Evolutionary conservation across 139 green algal genomes (phyloP), one percentile per base, ranked within the genome.

Genomic region (Marvania coccoides): DNA sequence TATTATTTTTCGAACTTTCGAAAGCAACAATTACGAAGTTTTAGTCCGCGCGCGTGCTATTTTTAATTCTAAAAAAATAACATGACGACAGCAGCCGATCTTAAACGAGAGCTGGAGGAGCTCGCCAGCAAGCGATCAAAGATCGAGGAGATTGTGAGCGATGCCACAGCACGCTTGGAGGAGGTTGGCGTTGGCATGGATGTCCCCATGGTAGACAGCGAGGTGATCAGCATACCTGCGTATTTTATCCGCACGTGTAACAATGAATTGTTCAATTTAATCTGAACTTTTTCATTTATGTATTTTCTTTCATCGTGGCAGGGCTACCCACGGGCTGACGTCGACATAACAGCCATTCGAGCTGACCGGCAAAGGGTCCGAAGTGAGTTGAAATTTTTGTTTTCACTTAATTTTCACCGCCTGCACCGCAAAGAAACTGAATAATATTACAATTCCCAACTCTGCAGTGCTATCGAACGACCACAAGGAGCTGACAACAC

Each of bases 281-380:
- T 30, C 45, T 55, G 19, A 23, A n/a, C 14, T 66, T 1, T 54
- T 9, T 48, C 23, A 6, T 23, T 45, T 7, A 9, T 68, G 1
- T 38, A 3, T 69, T 24, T 38, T 63, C 29, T 8, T 3, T 9
- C 28, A 14, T 2, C 23, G 0, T 0, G 71, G 58, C 73, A 95
- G 89, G 88, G 89, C 23, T 95, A 83, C 39, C 88, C 88, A 0
- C 57, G 88, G 1, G 59, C 72, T 26, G 87, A 96, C 68, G 81
- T 96, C 0, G 87, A 95, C 57, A 59, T 95, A 14, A 23, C 59
- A 5, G 58, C 69, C 19, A 75, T 95, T 2, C 69, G 88, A 2
- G 65, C 47, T 2, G 85, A 95, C 42, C 72, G 88, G 7, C 71
- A 94, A 55, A 65, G 76, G 24, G 46, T 88, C 9, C 62, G 72